A percentile compares a stretch with the other conserved stretches of the same genome.
phyloP scores from a whole-genome alignment of 2,329 filamentous ascomycete genomes.

The Monilinia aucupariae region DNA sequence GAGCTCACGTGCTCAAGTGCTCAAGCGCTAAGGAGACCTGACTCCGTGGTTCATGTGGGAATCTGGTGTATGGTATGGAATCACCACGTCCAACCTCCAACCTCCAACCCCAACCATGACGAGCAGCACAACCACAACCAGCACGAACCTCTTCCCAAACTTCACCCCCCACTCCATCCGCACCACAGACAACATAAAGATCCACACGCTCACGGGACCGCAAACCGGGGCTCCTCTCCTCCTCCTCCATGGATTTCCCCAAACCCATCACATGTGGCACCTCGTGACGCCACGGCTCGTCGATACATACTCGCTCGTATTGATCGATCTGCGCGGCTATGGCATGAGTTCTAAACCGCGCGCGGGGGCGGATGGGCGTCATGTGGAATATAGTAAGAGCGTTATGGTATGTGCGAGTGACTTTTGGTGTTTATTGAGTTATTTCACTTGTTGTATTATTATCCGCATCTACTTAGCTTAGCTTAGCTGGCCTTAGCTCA shows the following conservation, averaged over 20 bases:
- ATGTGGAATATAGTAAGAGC: constrained; percentile 42
- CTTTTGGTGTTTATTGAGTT: too few species aligned
- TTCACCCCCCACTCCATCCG: neutral
- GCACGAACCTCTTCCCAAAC: neutral
- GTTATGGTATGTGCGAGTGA: constrained; percentile 42
- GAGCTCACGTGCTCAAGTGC: too few species aligned
- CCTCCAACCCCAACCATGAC: neutral
- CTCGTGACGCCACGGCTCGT: constrained; percentile 39
- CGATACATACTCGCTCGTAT: constrained; percentile 40
- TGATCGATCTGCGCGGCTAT: constrained; percentile 48
- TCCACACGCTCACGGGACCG: neutral
- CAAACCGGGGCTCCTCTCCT: constrained; percentile 39
- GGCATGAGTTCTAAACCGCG: constrained; percentile 45
- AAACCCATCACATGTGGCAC: constrained; percentile 50
- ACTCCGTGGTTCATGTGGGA: too few species aligned
- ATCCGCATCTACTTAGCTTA: too few species aligned
- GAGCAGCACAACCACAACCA: neutral
- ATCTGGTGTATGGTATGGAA: too few species aligned
- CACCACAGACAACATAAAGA: neutral
- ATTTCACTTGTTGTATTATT: too few species aligned
- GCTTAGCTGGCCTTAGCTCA: too few species aligned
- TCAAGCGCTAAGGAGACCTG: too few species aligned
- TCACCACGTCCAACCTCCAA: too few species aligned
- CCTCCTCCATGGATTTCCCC: constrained; percentile 49
- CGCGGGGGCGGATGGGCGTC: constrained; percentile 6